Base-by-base conservation (phyloP, 1,139 yeast genomes). In the Pneumocystis wakefieldiae region DNA sequence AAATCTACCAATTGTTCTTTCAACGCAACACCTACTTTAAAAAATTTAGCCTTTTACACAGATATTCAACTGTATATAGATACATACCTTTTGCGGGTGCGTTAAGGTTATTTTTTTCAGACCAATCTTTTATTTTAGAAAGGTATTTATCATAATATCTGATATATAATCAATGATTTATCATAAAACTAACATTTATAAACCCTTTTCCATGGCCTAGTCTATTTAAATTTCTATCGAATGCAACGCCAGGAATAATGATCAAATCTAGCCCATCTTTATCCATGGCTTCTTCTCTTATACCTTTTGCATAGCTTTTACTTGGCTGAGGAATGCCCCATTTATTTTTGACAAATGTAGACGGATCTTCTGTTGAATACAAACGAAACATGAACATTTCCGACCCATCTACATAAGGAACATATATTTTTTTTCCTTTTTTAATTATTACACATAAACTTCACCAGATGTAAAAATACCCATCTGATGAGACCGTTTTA, bases 161-260 rank as follows among this genome's bases (percentile, higher is more conserved):
- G 12, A 24, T 24, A 15, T 8, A 7, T 28, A 19, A 7, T 19
- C 29, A 72, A 69, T n/a, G 69, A 62, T 69, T 83, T 59, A 84
- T 75, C 53, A 76, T 75, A 55, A 89, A 77, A 71, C 82, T 91
- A 68, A 85, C 88, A 72, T 92, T 97, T 73, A 92, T 92, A 73
- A 81, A 90, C 0, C 97, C 98, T 12, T 85, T 94, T 0, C 98
- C 98, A 72, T 90, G 96, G 0, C 97, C 98, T 63, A 92, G 73
- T 64, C 98, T 74, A 41, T 77, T 75, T 62, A 84, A 82, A 10
- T 66, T 70, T 8, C 69, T 63, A 0, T 66, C 68, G 71, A 88
- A 91, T 0, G 89, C 96, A 0, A 92, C 85, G 0, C 95, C 97
- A 0, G 97, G 98, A 0, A 92, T 77, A 1, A 92, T 74, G 8